These are phyloP conservation scores for Vitis labrusca DNA, from an alignment of 164 flowering plant genomes.

Conservation along the genomic window DNA sequence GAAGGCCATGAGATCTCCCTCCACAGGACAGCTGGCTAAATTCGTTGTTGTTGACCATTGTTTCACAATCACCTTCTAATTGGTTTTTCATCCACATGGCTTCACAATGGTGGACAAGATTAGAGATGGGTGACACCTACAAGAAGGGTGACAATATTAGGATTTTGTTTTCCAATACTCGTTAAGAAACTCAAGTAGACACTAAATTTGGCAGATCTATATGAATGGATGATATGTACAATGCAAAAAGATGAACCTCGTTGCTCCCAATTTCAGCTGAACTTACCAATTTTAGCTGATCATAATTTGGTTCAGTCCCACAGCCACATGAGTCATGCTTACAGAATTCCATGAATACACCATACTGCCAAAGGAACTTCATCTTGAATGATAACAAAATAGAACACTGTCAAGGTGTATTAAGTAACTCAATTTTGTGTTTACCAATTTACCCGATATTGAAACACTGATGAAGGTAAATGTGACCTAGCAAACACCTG, in stretches of 20 bases:
- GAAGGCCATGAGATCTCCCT: constrained; percentile 28
- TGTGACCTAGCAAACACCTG: constrained; percentile 55
- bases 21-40: constrained; percentile 18
- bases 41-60: constrained; percentile 6
- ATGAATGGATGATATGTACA: background rate
- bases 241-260: no score
- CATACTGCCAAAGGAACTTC: constrained; percentile 50
- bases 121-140: constrained; percentile 72
- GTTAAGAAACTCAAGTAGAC: background rate
- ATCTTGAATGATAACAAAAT: background rate
- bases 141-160: constrained; percentile 8
- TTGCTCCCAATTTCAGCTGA: background rate
- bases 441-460: constrained; percentile 53
- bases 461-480: constrained; percentile 47
- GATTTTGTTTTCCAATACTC: background rate
- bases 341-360: constrained; percentile 57
- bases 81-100: constrained; percentile 33
- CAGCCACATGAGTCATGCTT: constrained; percentile 50
- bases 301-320: constrained; percentile 28
- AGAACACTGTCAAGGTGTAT: background rate
- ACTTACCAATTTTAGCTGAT: constrained; percentile 59
- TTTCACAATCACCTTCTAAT: constrained; percentile 13
- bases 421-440: constrained; percentile 10
- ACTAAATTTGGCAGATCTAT: background rate
- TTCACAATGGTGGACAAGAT: constrained; percentile 48